A percentile compares a stretch with the other conserved stretches of the same genome.
These are phyloP conservation scores for Debaryomyces singareniensis DNA, from an alignment of 1,139 yeast genomes.

Conservation along the genomic window DNA sequence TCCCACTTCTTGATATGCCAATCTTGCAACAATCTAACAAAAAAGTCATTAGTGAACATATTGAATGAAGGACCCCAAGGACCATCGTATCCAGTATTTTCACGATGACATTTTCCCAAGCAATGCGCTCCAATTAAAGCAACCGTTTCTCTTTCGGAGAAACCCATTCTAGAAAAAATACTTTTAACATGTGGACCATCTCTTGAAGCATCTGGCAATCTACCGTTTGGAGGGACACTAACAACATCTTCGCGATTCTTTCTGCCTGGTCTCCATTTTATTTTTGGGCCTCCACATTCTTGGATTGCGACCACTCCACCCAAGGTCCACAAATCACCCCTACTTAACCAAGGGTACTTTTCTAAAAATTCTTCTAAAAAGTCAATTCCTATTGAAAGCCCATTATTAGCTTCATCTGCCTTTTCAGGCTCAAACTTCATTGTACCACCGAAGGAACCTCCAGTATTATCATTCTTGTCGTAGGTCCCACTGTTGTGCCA, in stretches of 20 bases:
- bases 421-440: slow-evolving; percentile 67
- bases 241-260: slow-evolving; percentile 10
- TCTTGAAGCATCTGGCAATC: slow-evolving; percentile 74
- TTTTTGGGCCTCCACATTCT: slow-evolving; percentile 81
- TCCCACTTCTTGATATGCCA: slow-evolving; percentile 78
- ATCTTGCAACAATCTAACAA: slow-evolving; percentile 60
- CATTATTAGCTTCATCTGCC: slow-evolving; percentile 68
- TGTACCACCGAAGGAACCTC: slow-evolving; percentile 85
- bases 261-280: slow-evolving; percentile 86
- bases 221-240: slow-evolving; percentile 58
- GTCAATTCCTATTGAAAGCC: slow-evolving; percentile 59
- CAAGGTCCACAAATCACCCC: slow-evolving; percentile 85
- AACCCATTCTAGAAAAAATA: slow-evolving; percentile 65
- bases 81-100: slow-evolving; percentile 74
- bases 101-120: slow-evolving; percentile 68
- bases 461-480: slow-evolving; percentile 48
- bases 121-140: slow-evolving; percentile 88
- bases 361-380: slow-evolving; percentile 57
- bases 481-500: slow-evolving; percentile 77
- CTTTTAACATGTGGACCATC: slow-evolving; percentile 66
- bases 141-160: slow-evolving; percentile 77
- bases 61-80: slow-evolving; percentile 95
- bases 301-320: slow-evolving; percentile 85
- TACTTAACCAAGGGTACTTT: slow-evolving; percentile 68
- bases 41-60: slow-evolving; percentile 78